Evolutionary conservation across 2,329 filamentous ascomycete species (phyloP), one percentile per base, ranked within the genome.

Genomic region (Ascochyta koolunga): DNA sequence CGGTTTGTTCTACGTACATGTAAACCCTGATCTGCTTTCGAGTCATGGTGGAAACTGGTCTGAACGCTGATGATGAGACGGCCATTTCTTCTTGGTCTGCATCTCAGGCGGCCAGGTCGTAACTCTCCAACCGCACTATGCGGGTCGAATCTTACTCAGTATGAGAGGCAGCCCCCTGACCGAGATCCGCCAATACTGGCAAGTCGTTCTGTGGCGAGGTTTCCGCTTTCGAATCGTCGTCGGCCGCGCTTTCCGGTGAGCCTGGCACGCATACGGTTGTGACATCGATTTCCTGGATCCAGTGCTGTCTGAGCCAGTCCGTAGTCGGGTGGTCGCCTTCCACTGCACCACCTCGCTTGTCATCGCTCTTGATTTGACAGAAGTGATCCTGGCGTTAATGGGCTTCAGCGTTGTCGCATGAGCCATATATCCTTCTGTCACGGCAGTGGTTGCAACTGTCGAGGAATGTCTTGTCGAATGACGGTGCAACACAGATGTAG

Each of bases 371-470:
- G 38, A 81, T 80, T 63, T 78, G 88, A 69, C 89, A 90, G 80
- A 97, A 98, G 72, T 98, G 93, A 0, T 89, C 89, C 43, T 93
- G 87, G 36, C 93, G 85, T 9, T 98, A 82, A 71, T 98, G 93
- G 0, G 92, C 93, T 0, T 92, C 92, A 0, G 93, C 93, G 67
- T 98, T 98, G 77, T 98, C 97, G 77, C 97, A 95, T n/a, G 90
- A 90, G 4, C 89, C 89, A 65, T 98, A 98, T 54, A 84, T 83
- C 79, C 96, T 97, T 50, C 83, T 78, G 37, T 83, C 82, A 42
- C 82, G 83, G 74, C 93, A 98, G 41, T 89, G 85, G 75, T 96
- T 96, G 83, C 93, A 97, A 62, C 89, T 89, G 43, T 81, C 79
- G 27, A 98, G 83, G 35, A 92, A 87, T 76, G 83, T 77, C 83